Evolutionary conservation across 495 filamentous ascomycete genomes (phyloP), one percentile per base, ranked within the genome.

Genomic region (Podospora conica): DNA sequence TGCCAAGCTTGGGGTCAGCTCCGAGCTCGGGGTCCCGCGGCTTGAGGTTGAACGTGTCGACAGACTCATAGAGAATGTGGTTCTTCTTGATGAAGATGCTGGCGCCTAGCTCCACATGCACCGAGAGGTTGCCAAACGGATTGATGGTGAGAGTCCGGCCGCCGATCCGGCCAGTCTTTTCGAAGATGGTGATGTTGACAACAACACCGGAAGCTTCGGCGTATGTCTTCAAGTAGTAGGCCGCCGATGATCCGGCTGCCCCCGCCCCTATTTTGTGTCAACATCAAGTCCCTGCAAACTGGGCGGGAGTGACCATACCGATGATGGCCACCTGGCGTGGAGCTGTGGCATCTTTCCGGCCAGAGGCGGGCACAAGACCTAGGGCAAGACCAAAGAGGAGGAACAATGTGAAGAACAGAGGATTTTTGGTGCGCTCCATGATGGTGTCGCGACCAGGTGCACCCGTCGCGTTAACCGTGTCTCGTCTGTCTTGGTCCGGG

Each of bases 41-140:
- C 15, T 70, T 68, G 5, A 99, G 86, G 27, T 84, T 86, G 70
- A 97, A 91, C 54, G 87, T 82, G 24, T 84, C 80, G n/a, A 88
- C 84, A 0, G 93, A 90, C 57, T 88, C 85, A 66, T 88, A 85
- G 12, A 98, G 85, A 70, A 93, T 96, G 18, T 86, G 77, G 73
- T 99, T 99, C 55, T 91, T 85, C 55, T 90, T 74, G 27, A 98
- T 92, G 72, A 99, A 99, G 69, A 98, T 96, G 29, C 88, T 93
- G 40, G 90, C 96, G 9, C 95, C 95, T 1, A 97, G 83, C 69
- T 99, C 95, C 57, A 97, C 84, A 7, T 91, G 91, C 56, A 86
- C 76, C 0, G 80, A 71, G 5, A 88, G 81, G 70, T 95, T 82
- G 67, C 86, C 85, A 67, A 90, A 92, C 0, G 87, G 90, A 73